Evolutionary conservation across 2,329 filamentous ascomycete species (phyloP), one percentile per base, ranked within the genome.

Genomic region (Moelleriella libera): DNA sequence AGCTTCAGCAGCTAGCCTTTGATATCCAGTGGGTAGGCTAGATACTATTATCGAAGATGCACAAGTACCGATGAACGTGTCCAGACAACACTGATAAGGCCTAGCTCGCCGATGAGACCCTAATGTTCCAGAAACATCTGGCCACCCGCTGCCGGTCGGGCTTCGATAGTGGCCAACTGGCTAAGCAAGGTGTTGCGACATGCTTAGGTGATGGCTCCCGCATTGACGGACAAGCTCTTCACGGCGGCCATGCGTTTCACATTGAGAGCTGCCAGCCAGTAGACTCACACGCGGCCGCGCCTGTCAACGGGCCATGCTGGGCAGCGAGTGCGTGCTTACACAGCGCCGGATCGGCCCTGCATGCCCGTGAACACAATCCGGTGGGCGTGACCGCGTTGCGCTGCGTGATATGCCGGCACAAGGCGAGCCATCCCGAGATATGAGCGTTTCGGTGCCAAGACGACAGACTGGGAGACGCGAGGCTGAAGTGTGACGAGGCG

Each of bases 371-470:
- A 30, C 32, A n/a, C 21, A 47, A 42, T 46, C 41, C 49, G 21
- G 30, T n/a, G 32, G 9, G 30, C 30, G 48, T 41, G 44, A 41
- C 3, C n/a, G 5, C 32, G 8, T 48, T 49, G 46, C 48, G 48
- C 39, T 28, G 30, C 12, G 9, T 30, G 14, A 40, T 30, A 28
- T 45, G 48, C 48, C 46, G 44, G 50, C 45, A 48, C 37, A 52
- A 47, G 44, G 48, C 48, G 46, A 52, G 41, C 46, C 14, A 50
- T 48, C 41, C 48, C 43, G 45, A 32, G 30, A 40, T 14, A 40
- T 6, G 8, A 37, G 2, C 8, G 12, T 9, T 37, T 12, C 8
- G 8, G 34, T 37, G 34, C 34, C 34, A 37, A 37, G 34, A 37
- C 34, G 21, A 21, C 34, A 37, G 12, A 9, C 34, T 37, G 8